These are phyloP conservation scores for Lichtheimia ramosa DNA, from an alignment of 371 early-diverging fungal species.

Conservation along the genomic window DNA sequence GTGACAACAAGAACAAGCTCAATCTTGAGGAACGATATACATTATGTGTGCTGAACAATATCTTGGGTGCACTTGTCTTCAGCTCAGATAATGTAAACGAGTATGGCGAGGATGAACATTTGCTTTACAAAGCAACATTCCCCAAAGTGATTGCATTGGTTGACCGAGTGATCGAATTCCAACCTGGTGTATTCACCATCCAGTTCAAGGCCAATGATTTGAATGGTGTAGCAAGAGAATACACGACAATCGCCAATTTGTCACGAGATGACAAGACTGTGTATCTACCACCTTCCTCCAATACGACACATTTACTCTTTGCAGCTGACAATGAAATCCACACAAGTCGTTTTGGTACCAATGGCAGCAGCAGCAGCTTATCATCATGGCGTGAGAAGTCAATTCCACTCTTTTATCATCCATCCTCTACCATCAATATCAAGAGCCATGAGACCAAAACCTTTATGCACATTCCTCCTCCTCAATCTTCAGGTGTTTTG, in stretches of 20 bases:
- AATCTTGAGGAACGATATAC: slow-evolving; percentile 49
- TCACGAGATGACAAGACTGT: slow-evolving; percentile 41
- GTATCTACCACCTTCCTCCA: slow-evolving; percentile 29
- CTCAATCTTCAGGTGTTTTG: slow-evolving; percentile 5
- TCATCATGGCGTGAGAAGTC: slow-evolving; percentile 15
- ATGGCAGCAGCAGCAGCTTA: slow-evolving; percentile 1
- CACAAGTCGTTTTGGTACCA: slow-evolving; percentile 15
- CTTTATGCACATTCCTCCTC: slow-evolving; percentile 42
- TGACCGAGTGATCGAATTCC: slow-evolving; percentile 39
- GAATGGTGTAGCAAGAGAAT: slow-evolving; percentile 18
- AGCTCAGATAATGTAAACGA: slow-evolving; percentile 49
- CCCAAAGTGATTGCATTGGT: slow-evolving; percentile 47
- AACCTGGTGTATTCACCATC: slow-evolving; percentile 44
- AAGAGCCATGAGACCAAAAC: slow-evolving; percentile 46
- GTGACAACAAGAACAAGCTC: slow-evolving; percentile 51
- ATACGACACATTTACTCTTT: slow-evolving; percentile 28
- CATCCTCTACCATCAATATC: slow-evolving; percentile 30
- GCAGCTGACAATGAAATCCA: slow-evolving; percentile 40
- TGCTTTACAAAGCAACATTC: slow-evolving; percentile 40
- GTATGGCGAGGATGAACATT: slow-evolving; percentile 46
- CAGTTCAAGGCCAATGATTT: slow-evolving; percentile 13
- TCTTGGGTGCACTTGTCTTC: slow-evolving; percentile 61
- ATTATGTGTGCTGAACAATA: slow-evolving; percentile 56
- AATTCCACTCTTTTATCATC: slow-evolving; percentile 34
- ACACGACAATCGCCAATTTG: slow-evolving; percentile 49